phyloP scores from a whole-genome alignment of 2,329 filamentous ascomycete genomes.

The Phymatotrichopsis omnivora region DNA sequence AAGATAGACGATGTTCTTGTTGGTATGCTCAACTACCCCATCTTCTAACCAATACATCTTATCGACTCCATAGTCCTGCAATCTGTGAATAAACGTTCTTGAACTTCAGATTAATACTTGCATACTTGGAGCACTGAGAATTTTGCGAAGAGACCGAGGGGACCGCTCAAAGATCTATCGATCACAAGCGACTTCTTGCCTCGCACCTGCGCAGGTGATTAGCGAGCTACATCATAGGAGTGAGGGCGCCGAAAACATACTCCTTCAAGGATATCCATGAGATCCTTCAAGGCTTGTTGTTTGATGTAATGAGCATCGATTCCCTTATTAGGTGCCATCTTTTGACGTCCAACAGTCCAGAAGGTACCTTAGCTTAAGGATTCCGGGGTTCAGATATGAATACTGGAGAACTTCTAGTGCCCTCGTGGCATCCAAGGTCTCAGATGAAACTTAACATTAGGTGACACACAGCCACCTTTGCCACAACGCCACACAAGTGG shows the following conservation, averaged over 20 bases:
- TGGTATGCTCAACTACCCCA: constrained; percentile 75
- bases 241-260: constrained; percentile 53
- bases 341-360: background rate
- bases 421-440: too few species aligned
- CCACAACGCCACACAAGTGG: too few species aligned
- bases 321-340: constrained; percentile 37
- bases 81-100: background rate
- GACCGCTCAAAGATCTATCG: constrained; percentile 79
- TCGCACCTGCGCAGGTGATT: constrained; percentile 56
- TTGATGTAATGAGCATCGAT: constrained; percentile 68
- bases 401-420: too few species aligned
- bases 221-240: constrained; percentile 15
- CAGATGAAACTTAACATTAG: too few species aligned
- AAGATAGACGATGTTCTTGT: constrained; percentile 91
- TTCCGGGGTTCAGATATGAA: background rate
- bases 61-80: constrained; percentile 96
- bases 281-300: constrained; percentile 74
- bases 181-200: constrained; percentile 98
- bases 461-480: too few species aligned
- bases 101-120: background rate
- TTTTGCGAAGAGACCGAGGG: constrained; percentile 83
- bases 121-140: constrained; percentile 50
- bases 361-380: background rate
- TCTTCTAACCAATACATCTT: constrained; percentile 97
- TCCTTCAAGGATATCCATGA: constrained; percentile 83